Evolutionary conservation across 2,329 filamentous ascomycete genomes (phyloP).

Genomic region (Sporothrix inflata): DNA sequence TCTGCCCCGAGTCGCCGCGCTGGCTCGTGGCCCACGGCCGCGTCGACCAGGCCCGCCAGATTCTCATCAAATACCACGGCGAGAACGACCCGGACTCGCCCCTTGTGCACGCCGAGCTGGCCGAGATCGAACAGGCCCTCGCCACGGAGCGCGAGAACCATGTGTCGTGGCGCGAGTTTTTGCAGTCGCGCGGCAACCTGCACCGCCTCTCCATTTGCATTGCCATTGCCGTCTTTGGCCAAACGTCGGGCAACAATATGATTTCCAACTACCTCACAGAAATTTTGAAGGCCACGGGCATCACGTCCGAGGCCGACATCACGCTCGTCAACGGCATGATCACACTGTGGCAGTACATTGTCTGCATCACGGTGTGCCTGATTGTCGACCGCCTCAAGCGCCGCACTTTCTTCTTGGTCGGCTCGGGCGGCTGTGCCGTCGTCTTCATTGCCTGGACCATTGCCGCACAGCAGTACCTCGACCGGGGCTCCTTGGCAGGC

Average conservation of each 20-base stretch:
- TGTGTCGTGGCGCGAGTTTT: conserved; percentile 1
- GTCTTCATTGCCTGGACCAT: conserved; percentile 47
- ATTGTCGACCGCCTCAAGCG: conserved; percentile 43
- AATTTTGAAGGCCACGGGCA: conserved; percentile 29
- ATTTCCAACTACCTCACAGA: not conserved
- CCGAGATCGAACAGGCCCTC: conserved; percentile 13
- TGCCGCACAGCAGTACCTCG: conserved; percentile 32
- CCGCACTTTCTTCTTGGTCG: conserved; percentile 44
- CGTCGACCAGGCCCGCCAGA: not conserved
- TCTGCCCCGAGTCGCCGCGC: conserved; percentile 8
- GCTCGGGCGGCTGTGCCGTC: conserved; percentile 43
- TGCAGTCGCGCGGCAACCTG: conserved; percentile 6
- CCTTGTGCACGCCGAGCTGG: not conserved
- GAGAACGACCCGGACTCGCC: conserved; percentile 10
- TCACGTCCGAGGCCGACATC: conserved; percentile 25
- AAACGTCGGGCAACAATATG: not conserved
- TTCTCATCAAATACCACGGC: conserved; percentile 15
- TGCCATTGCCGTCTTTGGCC: conserved; percentile 14
- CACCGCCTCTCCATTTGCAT: conserved; percentile 4
- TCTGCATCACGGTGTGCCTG: conserved; percentile 39
- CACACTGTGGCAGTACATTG: conserved; percentile 18
- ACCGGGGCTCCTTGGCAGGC: not conserved
- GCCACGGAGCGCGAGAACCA: conserved; percentile 10
- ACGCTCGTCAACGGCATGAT: conserved; percentile 26
- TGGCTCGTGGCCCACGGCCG: conserved; percentile 2